Percentiles rank a stretch among this genome's conserved stretches.
These are phyloP conservation scores for Aspergillus felis DNA, from an alignment of 2,329 filamentous ascomycete genomes.

Conservation along the genomic window DNA sequence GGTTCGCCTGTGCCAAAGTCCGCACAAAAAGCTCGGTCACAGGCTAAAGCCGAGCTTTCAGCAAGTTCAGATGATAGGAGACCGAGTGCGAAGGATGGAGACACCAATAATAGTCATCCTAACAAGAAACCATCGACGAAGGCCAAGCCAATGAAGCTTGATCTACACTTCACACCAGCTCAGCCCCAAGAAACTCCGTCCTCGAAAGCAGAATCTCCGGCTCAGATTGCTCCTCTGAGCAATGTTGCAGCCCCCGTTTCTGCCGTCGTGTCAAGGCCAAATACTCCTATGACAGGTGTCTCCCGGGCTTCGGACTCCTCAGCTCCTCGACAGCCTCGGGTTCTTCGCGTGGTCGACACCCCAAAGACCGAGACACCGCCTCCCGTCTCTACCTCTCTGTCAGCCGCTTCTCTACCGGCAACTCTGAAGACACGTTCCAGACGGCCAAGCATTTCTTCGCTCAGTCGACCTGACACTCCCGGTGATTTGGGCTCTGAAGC, in stretches of 20 bases:
- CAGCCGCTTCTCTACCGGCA: conserved; percentile 27
- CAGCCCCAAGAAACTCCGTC: conserved; percentile 15
- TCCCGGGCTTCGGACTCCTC: conserved; percentile 39
- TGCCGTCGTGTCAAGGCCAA: conserved; percentile 46
- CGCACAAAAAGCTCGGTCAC: conserved; percentile 24
- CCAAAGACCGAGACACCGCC: conserved; percentile 48
- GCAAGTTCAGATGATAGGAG: conserved; percentile 16
- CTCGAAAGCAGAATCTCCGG: conserved; percentile 22
- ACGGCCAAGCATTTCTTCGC: conserved; percentile 48
- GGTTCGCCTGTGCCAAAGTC: conserved; percentile 39
- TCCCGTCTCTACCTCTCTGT: conserved; percentile 28
- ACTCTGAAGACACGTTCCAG: conserved; percentile 30
- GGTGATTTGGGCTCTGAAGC: conserved; percentile 58
- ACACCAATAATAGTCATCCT: conserved; percentile 1
- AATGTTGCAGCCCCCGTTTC: conserved; percentile 27
- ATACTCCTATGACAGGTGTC: conserved; percentile 41
- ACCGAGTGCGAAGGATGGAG: conserved; percentile 5
- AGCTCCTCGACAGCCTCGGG: conserved; percentile 43
- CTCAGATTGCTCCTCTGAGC: conserved; percentile 15
- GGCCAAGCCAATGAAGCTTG: conserved; percentile 32
- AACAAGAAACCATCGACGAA: conserved; percentile 16
- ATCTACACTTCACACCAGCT: conserved; percentile 21
- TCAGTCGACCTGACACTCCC: conserved; percentile 58
- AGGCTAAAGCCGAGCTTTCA: conserved; percentile 18
- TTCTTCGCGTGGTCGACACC: conserved; percentile 55